Conservation (phyloP, 345 rosid species). For the Rhizophora mangle region DNA sequence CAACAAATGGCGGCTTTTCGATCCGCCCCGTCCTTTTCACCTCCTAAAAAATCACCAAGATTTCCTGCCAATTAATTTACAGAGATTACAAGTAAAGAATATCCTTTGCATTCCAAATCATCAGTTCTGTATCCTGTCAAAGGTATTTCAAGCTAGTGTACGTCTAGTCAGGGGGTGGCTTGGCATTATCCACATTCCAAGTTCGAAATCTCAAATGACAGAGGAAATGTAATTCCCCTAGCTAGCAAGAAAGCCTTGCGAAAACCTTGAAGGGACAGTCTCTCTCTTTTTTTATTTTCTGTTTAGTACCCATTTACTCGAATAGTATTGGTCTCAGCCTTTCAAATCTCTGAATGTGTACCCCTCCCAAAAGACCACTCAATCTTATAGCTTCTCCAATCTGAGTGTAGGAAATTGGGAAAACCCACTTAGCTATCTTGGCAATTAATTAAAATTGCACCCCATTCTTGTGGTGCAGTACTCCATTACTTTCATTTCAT, state of each 20-base stretch:
- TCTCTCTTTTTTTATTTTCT: neutral
- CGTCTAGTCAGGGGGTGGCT: neutral
- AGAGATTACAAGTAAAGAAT: neutral
- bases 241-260: neutral
- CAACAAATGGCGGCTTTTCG: neutral
- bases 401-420: too few relatives aligned
- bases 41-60: neutral
- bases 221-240: neutral
- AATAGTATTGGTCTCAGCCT: too few relatives aligned
- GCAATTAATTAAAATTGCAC: too few relatives aligned
- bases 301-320: neutral
- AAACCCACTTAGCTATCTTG: too few relatives aligned
- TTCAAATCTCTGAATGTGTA: too few relatives aligned
- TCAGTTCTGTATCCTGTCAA: neutral
- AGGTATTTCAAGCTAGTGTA: neutral
- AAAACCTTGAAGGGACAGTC: neutral
- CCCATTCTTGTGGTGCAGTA: too few relatives aligned
- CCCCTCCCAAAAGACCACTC: too few relatives aligned
- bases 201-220: neutral
- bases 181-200: neutral
- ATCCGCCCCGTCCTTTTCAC: neutral
- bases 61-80: neutral
- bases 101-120: neutral
- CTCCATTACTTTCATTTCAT: too few relatives aligned
- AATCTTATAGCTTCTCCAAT: too few relatives aligned